Percentiles rank a stretch among this genome's conserved stretches.
Evolutionary conservation across 75 land plant species (phyloP).

Genomic region (Pinus taeda): DNA sequence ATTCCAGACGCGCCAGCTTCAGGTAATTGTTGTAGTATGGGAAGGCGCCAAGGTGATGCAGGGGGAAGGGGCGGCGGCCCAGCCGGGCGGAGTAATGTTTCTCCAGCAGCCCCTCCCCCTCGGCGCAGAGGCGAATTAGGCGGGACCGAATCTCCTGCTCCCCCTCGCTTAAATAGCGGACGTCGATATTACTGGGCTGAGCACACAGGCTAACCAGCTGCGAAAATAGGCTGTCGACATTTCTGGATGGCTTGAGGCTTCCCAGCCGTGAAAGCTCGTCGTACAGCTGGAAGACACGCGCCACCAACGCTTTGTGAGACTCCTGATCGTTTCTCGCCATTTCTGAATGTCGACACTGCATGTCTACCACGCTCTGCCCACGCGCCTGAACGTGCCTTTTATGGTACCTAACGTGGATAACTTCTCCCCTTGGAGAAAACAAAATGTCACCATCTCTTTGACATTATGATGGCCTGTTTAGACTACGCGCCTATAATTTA

Average conservation of each 20-base stretch:
- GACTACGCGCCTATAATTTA: too few relatives aligned
- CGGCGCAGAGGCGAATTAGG: slow-evolving; percentile 30
- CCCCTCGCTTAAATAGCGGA: slow-evolving; percentile 6
- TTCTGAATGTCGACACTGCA: too few relatives aligned
- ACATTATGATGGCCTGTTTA: too few relatives aligned
- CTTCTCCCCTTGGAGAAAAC: too few relatives aligned
- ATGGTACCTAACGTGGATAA: too few relatives aligned
- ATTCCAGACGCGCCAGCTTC: slow-evolving; percentile 28
- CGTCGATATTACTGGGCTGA: slow-evolving; percentile 20
- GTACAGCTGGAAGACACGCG: background rate
- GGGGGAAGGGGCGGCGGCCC: slow-evolving; percentile 8
- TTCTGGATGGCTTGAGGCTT: slow-evolving; percentile 23
- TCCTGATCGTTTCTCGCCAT: background rate
- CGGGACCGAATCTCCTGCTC: slow-evolving; percentile 18
- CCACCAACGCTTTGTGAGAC: background rate
- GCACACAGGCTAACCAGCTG: slow-evolving; percentile 31
- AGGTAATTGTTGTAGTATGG: slow-evolving; percentile 38
- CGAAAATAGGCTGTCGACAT: slow-evolving; percentile 35
- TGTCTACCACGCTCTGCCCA: too few relatives aligned
- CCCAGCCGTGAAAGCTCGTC: slow-evolving; percentile 15
- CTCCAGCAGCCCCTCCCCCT: slow-evolving; percentile 37
- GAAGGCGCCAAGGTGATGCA: slow-evolving; percentile 26
- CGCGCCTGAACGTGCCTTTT: too few relatives aligned
- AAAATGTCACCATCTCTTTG: too few relatives aligned
- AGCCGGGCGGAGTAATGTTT: slow-evolving; percentile 24